Conservation (phyloP, 345 rosid genomes). For the Brassica rapa region DNA sequence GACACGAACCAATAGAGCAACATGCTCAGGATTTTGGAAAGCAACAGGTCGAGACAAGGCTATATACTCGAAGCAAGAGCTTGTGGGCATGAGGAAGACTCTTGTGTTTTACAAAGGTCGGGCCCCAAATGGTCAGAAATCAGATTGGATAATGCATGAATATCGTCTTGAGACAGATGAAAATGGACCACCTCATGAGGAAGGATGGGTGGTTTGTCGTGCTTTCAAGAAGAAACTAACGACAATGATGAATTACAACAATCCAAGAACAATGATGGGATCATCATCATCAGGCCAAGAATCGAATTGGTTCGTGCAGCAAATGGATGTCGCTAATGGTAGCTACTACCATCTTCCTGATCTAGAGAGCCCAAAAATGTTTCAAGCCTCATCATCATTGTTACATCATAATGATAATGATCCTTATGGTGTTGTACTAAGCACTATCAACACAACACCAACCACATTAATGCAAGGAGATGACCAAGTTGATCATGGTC, state of each 20-base stretch:
- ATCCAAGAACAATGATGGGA: constrained; percentile 43
- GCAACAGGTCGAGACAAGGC: constrained; percentile 99
- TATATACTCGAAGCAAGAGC: constrained; percentile 72
- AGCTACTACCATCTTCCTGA: constrained; percentile 71
- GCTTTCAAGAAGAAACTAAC: constrained; percentile 86
- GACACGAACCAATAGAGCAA: constrained; percentile 95
- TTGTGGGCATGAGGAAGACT: constrained; percentile 97
- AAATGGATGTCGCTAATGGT: constrained; percentile 35
- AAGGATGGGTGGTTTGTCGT: constrained; percentile 98
- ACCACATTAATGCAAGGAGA: constrained; percentile 29
- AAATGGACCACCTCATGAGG: constrained; percentile 90
- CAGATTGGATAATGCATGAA: constrained; percentile 98
- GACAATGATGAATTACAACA: constrained; percentile 32
- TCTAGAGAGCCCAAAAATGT: constrained; percentile 65
- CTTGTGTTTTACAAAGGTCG: constrained; percentile 90
- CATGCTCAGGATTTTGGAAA: constrained; percentile 97
- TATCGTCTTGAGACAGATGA: constrained; percentile 94
- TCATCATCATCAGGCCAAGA: constrained; percentile 38
- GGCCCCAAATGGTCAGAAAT: constrained; percentile 93
- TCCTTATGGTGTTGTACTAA: constrained; percentile 37
- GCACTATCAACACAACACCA: constrained; percentile 34
- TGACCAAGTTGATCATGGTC: constrained; percentile 24
- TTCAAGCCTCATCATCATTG: constrained; percentile 40
- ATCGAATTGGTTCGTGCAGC: constrained; percentile 36
- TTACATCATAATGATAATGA: constrained; percentile 32